These are phyloP conservation scores for Saccharomycopsis microspora DNA, from an alignment of 805 yeast species.

Conservation along the genomic window DNA sequence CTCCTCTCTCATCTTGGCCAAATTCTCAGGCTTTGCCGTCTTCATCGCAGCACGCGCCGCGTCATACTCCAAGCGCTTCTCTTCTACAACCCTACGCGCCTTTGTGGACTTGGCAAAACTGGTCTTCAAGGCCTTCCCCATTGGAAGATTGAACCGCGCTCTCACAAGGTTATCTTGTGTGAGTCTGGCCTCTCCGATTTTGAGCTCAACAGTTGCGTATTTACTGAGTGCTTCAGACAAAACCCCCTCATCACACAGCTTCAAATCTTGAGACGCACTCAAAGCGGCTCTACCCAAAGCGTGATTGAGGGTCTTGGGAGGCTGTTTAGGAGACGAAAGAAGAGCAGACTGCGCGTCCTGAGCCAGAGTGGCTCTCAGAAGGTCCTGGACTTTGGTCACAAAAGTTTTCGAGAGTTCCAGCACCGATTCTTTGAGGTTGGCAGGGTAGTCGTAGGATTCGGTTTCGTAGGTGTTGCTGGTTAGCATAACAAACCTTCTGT, in stretches of 20 bases:
- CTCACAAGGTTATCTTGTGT: slow-evolving; percentile 71
- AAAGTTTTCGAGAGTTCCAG: slow-evolving; percentile 59
- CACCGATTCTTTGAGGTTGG: slow-evolving; percentile 64
- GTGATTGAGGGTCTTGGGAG: slow-evolving; percentile 75
- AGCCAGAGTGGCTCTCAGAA: slow-evolving; percentile 63
- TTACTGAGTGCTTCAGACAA: slow-evolving; percentile 53
- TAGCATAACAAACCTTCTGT: not conserved
- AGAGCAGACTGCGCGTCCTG: slow-evolving; percentile 76
- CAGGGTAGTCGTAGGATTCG: slow-evolving; percentile 79
- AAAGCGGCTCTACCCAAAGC: slow-evolving; percentile 72
- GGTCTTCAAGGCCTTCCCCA: slow-evolving; percentile 48
- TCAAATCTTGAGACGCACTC: slow-evolving; percentile 19
- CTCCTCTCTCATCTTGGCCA: slow-evolving; percentile 61
- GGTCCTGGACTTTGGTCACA: slow-evolving; percentile 49
- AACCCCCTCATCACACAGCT: slow-evolving; percentile 26
- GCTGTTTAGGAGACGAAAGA: slow-evolving; percentile 29
- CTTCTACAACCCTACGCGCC: slow-evolving; percentile 65
- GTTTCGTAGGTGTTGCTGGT: slow-evolving; percentile 39
- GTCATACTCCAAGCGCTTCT: slow-evolving; percentile 70
- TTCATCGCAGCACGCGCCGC: slow-evolving; percentile 52
- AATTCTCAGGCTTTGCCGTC: slow-evolving; percentile 49
- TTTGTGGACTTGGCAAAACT: slow-evolving; percentile 51
- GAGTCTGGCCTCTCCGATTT: slow-evolving; percentile 72
- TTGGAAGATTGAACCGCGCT: slow-evolving; percentile 56
- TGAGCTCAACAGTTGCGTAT: slow-evolving; percentile 58